Evolutionary conservation across 192 early-diverging fungal genomes (phyloP), one percentile per base, ranked within the genome.

Genomic region (Cladochytrium replicatum): DNA sequence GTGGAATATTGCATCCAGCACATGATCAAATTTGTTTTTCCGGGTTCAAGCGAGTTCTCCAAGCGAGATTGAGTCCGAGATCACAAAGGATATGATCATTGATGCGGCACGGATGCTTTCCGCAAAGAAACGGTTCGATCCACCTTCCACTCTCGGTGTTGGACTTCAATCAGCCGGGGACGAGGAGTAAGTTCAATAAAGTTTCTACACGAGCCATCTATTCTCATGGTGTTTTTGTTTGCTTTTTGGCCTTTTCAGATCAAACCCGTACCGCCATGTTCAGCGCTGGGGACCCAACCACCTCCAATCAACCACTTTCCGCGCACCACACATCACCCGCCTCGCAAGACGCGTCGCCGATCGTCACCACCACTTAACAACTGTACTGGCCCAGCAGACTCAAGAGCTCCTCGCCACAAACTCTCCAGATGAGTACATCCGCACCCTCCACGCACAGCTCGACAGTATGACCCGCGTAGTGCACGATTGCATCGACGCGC

Each of bases 401-500:
- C 63, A 65, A 24, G 41, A 54, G 1, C 63, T 65, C 11, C 52
- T 65, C 22, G 19, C 43, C 31, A 26, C 53, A 4, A 24, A 6
- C 2, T 55, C 56, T 13, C 58, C 63, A 2, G 46, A 31, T 4
- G 26, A 50, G 22, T 65, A 65, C 46, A 48, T 65, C 1, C 40
- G 30, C 11, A 34, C 37, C 0, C 58, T 65, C 3, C 63, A 65
- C 50, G 7, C 26, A 9, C 63, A 65, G 40, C 34, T 65, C 4
- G 50, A 46, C 45, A 51, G 32, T 9, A 54, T 65, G 55, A 61
- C 55, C 3, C 32, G 26, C 24, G 34, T 46, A 1, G 29, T 65
- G 2, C 52, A 65, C 43, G 63, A 61, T 19, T 62, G 58, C 48
- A 25, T 65, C 11, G 63, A 65, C 23, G 52, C 53, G 6, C 46